Conservation (phyloP, 2,329 filamentous ascomycete genomes). For the Hymenoscyphus scutula region DNA sequence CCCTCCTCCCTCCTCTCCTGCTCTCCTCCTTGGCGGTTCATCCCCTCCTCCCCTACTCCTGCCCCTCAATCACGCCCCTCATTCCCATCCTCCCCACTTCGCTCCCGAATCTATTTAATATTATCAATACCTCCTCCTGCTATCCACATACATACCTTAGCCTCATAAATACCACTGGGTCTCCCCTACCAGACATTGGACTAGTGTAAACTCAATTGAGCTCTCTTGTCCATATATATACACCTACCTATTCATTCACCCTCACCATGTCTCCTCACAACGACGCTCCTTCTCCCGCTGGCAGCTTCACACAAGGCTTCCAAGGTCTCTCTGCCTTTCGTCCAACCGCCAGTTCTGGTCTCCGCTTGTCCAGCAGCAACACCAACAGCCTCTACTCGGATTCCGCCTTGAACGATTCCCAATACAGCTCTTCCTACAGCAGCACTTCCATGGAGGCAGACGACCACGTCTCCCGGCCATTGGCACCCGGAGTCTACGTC, state of each 20-base stretch:
- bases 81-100: constrained; percentile 1
- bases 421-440: constrained; percentile 44
- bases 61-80: neutral
- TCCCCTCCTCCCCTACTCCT: neutral
- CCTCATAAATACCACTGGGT: neutral
- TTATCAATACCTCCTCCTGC: neutral
- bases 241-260: constrained; percentile 12
- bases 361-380: constrained; percentile 28
- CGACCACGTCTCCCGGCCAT: constrained; percentile 39
- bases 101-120: neutral
- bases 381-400: constrained; percentile 36
- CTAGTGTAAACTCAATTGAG: neutral
- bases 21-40: neutral
- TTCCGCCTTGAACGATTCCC: constrained; percentile 35
- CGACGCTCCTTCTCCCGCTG: constrained; percentile 46
- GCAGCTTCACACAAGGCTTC: constrained; percentile 45
- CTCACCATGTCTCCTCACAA: constrained; percentile 46
- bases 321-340: constrained; percentile 38
- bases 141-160: neutral
- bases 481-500: constrained; percentile 62
- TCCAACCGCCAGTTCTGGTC: constrained; percentile 22
- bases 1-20: neutral
- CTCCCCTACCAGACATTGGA: neutral
- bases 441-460: constrained; percentile 38
- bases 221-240: neutral